Conservation (phyloP, 2,329 filamentous ascomycete species). For the Verticillium klebahnii region DNA sequence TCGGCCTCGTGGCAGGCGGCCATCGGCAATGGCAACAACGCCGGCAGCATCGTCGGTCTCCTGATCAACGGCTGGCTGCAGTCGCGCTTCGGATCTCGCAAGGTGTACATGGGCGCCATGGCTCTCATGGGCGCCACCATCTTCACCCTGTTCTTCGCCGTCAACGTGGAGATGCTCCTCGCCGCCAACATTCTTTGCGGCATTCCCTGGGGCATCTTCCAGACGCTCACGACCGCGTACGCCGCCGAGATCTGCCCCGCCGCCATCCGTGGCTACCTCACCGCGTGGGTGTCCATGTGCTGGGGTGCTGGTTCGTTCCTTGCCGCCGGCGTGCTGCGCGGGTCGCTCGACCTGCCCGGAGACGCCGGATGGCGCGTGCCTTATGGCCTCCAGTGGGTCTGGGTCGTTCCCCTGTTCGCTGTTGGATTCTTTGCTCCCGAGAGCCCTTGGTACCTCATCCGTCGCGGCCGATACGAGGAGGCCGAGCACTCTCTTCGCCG, state of each 20-base stretch:
- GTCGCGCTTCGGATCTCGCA: constrained; percentile 25
- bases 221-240: constrained; percentile 30
- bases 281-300: constrained; percentile 31
- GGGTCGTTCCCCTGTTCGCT: constrained; percentile 30
- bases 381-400: constrained; percentile 21
- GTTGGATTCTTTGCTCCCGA: constrained; percentile 39
- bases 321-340: constrained; percentile 29
- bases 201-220: constrained; percentile 29
- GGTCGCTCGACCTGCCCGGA: constrained; percentile 23
- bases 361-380: constrained; percentile 20
- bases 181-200: constrained; percentile 17
- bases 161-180: constrained; percentile 24
- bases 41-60: constrained; percentile 39
- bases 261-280: constrained; percentile 33
- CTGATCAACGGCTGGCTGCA: constrained; percentile 34
- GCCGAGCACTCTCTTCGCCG: constrained; percentile 28
- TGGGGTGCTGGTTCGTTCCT: constrained; percentile 33
- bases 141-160: constrained; percentile 30
- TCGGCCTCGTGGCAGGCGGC: constrained; percentile 39
- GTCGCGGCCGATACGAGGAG: constrained; percentile 29
- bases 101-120: constrained; percentile 31
- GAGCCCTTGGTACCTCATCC: constrained; percentile 42
- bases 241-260: constrained; percentile 27
- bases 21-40: constrained; percentile 32
- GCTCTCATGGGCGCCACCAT: constrained; percentile 28